Evolutionary conservation across 2,329 filamentous ascomycete genomes (phyloP), one percentile per base, ranked within the genome.

Genomic region (Penicillium sp.): DNA sequence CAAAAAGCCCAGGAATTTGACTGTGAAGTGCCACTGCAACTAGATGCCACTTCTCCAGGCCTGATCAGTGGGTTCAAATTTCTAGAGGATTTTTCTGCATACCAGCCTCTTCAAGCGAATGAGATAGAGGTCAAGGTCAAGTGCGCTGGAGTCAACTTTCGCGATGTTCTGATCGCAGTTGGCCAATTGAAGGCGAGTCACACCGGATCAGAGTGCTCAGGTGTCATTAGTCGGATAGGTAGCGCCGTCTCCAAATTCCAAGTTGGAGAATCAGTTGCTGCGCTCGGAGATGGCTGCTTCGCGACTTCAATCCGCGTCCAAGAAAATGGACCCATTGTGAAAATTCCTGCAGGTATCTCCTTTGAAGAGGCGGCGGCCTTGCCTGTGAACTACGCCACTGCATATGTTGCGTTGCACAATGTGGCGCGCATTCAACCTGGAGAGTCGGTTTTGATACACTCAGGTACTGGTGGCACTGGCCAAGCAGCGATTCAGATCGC

Each of bases 401-500:
- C 51, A 12, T 26, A 58, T 6, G 51, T 57, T 23, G 57, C 52
- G n/a, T 49, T 62, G 8, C 7, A 13, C 1, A 29, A 59, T 8
- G 42, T 54, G 21, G 58, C 58, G 10, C 2, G 18, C 33, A 16
- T 39, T 60, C 6, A 10, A 13, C 21, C 16, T 46, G 1, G 31
- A 15, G 28, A 57, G 9, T 51, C 42, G 3, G 31, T 67, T 4
- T 41, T 67, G 6, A 64, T 67, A 31, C 57, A 66, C 23, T 48
- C 47, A 1, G 62, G 52, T 31, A 48, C 50, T 15, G 18, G 47
- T 8, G 54, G 49, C 34, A 31, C 61, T 4, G 61, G 65, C 6
- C 58, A 60, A 41, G 63, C 62, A 23, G 63, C 60, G 1, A 60
- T 66, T 29, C 61, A 65, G 31, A 60, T 58, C 45, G 64, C 65